Conservation (phyloP, 345 rosid genomes). For the Clarkia xantiana region DNA sequence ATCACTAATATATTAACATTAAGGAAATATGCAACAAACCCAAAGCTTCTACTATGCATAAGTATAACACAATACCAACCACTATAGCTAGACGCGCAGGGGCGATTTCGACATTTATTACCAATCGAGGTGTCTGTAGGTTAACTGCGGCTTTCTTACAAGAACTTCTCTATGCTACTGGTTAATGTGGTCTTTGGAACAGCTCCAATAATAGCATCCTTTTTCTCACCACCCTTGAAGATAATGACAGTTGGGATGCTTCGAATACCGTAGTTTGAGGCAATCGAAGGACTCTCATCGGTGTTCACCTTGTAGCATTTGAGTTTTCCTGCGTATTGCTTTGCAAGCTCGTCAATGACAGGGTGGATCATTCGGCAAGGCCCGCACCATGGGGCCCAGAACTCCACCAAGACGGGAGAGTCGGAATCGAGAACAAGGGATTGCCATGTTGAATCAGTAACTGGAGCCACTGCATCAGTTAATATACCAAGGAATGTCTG, state of each 20-base stretch:
- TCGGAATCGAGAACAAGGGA: conserved; percentile 21
- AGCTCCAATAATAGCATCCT: conserved; percentile 34
- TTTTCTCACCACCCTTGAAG: conserved; percentile 35
- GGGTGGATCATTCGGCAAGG: conserved; percentile 45
- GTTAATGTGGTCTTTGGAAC: conserved; percentile 31
- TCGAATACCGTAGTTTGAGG: conserved; percentile 28
- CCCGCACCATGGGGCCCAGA: conserved; percentile 54
- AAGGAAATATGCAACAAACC: conserved; percentile 4
- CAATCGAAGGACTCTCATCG: conserved; percentile 28
- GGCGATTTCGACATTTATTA: neutral
- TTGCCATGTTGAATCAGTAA: conserved; percentile 26
- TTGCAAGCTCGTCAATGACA: conserved; percentile 26
- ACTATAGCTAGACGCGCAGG: neutral
- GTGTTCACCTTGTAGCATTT: conserved; percentile 36
- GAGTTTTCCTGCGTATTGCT: conserved; percentile 30
- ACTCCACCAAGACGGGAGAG: conserved; percentile 30
- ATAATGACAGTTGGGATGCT: conserved; percentile 43
- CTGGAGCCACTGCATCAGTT: conserved; percentile 16
- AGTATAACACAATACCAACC: neutral
- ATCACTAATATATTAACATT: conserved; percentile 3
- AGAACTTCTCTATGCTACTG: conserved; percentile 27
- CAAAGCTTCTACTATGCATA: conserved; percentile 2
- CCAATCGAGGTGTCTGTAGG: conserved; percentile 3
- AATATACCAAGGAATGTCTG: neutral
- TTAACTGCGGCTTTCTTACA: conserved; percentile 12